A percentile compares a stretch with the other conserved stretches of the same genome.
Conservation (phyloP, 139 green algal species). For the Chlorella sp. region DNA sequence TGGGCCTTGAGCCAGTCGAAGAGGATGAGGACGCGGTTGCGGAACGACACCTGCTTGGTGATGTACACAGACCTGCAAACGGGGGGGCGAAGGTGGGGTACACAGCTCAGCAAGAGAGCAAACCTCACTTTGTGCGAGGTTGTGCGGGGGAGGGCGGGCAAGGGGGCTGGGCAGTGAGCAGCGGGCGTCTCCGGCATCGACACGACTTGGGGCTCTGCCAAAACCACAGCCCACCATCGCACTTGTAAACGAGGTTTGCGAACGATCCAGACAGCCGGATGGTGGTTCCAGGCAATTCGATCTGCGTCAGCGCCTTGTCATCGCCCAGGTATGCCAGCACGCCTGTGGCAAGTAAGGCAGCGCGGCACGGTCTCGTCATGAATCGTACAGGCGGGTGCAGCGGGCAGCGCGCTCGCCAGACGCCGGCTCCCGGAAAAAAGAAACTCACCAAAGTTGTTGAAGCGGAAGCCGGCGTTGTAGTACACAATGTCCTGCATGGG, state of each 20-base stretch:
- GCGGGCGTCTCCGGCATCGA: too few species aligned
- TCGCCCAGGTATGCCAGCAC: constrained; percentile 71
- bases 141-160: too few species aligned
- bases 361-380: too few species aligned
- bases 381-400: too few species aligned
- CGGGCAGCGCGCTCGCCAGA: too few species aligned
- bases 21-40: constrained; percentile 83
- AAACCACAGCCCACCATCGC: background rate
- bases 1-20: constrained; percentile 72
- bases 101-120: too few species aligned
- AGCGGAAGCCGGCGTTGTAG: constrained; percentile 56
- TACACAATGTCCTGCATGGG: constrained; percentile 17
- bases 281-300: background rate
- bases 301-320: constrained; percentile 45
- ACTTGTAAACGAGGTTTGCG: constrained; percentile 46
- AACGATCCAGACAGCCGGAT: constrained; percentile 56
- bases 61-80: constrained; percentile 63
- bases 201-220: background rate
- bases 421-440: too few species aligned
- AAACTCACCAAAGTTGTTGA: constrained; percentile 43
- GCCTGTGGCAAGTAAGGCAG: too few species aligned
- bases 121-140: too few species aligned
- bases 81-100: too few species aligned
- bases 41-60: constrained; percentile 73
- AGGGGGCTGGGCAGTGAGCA: too few species aligned